Base-by-base conservation (phyloP, 768 basidiomycete genomes). In the Boletus tomentosulus region DNA sequence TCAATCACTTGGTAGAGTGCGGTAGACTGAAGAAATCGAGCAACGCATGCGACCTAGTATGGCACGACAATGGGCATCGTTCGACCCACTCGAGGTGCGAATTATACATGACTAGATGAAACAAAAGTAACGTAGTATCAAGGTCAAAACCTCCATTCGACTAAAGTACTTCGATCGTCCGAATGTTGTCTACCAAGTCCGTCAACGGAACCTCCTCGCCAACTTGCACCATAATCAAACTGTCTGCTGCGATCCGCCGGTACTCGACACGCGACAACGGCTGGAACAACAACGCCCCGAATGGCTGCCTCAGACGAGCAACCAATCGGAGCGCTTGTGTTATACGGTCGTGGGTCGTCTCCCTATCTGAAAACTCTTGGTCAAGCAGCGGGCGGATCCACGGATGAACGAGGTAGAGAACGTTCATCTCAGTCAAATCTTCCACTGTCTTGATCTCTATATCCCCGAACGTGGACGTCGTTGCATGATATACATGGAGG, bases 401-500 rank as follows among this genome's bases (percentile, higher is more conserved):
- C 35, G 35, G 35, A 37, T 37, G 35, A 16, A 16, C 35, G 16
- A 37, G 35, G 35, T 37, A 37, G 35, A 37, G 35, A 37, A 37
- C 35, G 6, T n/a, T 37, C 35, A 37, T 37, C 16, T 13, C 35
- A 16, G 35, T 16, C 15, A 37, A 2, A 37, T 37, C 35, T 6
- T 37, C 35, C 16, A 13, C 15, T 16, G 35, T 37, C 35, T 16
- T 16, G 16, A 59, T 45, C 44, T 62, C 50, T 1, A 62, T 34
- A 1, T 46, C 44, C 1, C 60, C 49, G 9, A 62, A 25, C 11
- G 5, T n/a, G 3, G 45, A n/a, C n/a, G 49, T 50, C 16, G 28
- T 54, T 8, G 35, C 41, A 24, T 13, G 51, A 44, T 62, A 62
- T 12, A 59, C 19, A 28, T 9, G n/a, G 3, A n/a, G 1, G 9